These are phyloP conservation scores for Zhuliangozyma parablackwelliae DNA, from an alignment of 1,139 yeast species.

Conservation along the genomic window DNA sequence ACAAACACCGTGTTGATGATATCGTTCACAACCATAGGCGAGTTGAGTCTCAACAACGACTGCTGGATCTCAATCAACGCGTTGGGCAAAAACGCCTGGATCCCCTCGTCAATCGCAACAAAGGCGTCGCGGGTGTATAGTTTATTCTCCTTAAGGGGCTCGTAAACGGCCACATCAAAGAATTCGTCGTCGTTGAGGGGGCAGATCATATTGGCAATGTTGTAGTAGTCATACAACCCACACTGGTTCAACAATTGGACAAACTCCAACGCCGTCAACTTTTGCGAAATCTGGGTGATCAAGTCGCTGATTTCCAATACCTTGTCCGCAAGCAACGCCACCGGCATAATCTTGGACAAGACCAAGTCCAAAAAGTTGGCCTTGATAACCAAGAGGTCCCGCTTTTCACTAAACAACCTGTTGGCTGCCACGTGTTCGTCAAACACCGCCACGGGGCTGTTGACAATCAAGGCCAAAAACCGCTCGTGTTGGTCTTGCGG, in stretches of 20 bases:
- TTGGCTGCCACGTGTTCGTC: conserved; percentile 26
- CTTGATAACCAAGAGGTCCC: conserved; percentile 41
- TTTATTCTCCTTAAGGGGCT: conserved; percentile 62
- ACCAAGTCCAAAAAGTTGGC: conserved; percentile 60
- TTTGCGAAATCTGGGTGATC: conserved; percentile 28
- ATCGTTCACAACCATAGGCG: conserved; percentile 58
- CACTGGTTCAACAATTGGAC: conserved; percentile 44
- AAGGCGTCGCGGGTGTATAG: conserved; percentile 46
- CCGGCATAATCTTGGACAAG: conserved; percentile 50
- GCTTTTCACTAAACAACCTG: conserved; percentile 21
- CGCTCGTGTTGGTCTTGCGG: conserved; percentile 25
- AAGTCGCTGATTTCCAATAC: conserved; percentile 33
- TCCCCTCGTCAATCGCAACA: conserved; percentile 32
- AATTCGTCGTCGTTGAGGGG: conserved; percentile 51
- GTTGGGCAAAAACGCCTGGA: conserved; percentile 52
- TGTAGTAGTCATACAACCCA: conserved; percentile 52
- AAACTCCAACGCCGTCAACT: conserved; percentile 40
- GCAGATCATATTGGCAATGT: conserved; percentile 66
- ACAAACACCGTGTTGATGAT: conserved; percentile 47
- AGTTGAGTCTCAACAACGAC: conserved; percentile 52
- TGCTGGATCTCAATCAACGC: conserved; percentile 62
- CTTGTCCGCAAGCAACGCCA: conserved; percentile 35
- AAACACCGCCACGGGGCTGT: conserved; percentile 47
- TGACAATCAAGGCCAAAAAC: conserved; percentile 36
- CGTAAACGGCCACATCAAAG: conserved; percentile 53